A percentile compares a stretch with the other conserved stretches of the same genome.
phyloP scores from a whole-genome alignment of 2,329 filamentous ascomycete species.

The Claviceps monticola region DNA sequence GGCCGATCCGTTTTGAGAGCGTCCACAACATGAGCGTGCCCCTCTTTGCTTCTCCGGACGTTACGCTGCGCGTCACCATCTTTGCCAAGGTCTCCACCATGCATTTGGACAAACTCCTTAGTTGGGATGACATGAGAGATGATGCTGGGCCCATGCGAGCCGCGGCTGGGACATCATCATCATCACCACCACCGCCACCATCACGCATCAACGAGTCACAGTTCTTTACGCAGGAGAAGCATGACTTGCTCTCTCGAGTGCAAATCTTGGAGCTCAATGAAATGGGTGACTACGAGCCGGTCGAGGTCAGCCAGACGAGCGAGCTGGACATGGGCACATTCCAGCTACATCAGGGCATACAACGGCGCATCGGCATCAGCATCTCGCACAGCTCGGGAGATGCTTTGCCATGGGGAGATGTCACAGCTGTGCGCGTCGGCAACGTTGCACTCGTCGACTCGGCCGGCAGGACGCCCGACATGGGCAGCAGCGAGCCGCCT shows the following conservation, averaged over 20 bases:
- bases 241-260: conserved; percentile 78
- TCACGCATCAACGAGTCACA: conserved; percentile 79
- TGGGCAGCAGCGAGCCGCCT: conserved; percentile 57
- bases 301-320: conserved; percentile 79
- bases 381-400: conserved; percentile 88
- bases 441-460: conserved; percentile 73
- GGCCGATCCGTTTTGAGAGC: conserved; percentile 85
- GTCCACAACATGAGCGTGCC: conserved; percentile 96
- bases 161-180: conserved; percentile 29
- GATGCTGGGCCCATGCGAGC: conserved; percentile 52
- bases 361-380: conserved; percentile 74
- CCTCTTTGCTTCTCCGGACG: conserved; percentile 53
- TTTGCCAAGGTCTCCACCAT: conserved; percentile 85
- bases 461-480: conserved; percentile 70
- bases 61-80: conserved; percentile 72
- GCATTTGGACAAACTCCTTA: conserved; percentile 92
- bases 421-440: conserved; percentile 63
- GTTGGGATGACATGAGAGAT: conserved; percentile 98
- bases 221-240: conserved; percentile 84
- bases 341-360: conserved; percentile 88
- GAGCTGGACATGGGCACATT: conserved; percentile 82
- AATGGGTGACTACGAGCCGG: conserved; percentile 77
- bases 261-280: conserved; percentile 89
- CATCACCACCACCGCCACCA: not conserved
- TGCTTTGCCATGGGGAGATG: conserved; percentile 75